These are phyloP conservation scores for Arthroderma uncinatum DNA, from an alignment of 2,329 filamentous ascomycete species.

Conservation along the genomic window DNA sequence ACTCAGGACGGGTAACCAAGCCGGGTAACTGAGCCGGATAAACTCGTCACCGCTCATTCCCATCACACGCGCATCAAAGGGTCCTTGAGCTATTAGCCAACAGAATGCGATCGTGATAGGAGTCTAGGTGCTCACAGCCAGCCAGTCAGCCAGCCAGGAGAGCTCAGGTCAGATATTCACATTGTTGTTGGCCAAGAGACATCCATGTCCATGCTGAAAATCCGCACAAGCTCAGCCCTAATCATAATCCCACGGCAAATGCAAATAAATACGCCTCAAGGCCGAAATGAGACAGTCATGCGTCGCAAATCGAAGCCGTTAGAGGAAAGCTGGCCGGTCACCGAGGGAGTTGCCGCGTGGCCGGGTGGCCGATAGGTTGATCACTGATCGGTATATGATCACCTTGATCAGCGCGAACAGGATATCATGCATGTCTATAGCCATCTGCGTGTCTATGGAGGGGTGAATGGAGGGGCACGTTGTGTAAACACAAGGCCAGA, in stretches of 20 bases:
- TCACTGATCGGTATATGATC: neutral
- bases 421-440: neutral
- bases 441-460: neutral
- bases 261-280: neutral
- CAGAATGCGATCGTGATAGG: constrained; percentile 4
- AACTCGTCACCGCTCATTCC: constrained; percentile 1
- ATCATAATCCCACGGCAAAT: neutral
- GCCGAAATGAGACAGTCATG: neutral
- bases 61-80: neutral
- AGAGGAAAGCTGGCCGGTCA: neutral
- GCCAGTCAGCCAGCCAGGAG: neutral
- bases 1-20: neutral
- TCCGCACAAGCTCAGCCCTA: constrained; percentile 1
- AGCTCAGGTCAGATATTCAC: neutral
- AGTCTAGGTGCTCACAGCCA: neutral
- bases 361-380: neutral
- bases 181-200: neutral
- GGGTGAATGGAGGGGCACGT: neutral
- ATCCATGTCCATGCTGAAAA: neutral
- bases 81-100: neutral
- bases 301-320: neutral
- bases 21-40: neutral
- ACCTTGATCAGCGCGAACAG: neutral
- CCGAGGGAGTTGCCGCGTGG: neutral
- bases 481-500: neutral